Evolutionary conservation across 495 filamentous ascomycete genomes (phyloP), one percentile per base, ranked within the genome.

Genomic region (Xylaria venustula): DNA sequence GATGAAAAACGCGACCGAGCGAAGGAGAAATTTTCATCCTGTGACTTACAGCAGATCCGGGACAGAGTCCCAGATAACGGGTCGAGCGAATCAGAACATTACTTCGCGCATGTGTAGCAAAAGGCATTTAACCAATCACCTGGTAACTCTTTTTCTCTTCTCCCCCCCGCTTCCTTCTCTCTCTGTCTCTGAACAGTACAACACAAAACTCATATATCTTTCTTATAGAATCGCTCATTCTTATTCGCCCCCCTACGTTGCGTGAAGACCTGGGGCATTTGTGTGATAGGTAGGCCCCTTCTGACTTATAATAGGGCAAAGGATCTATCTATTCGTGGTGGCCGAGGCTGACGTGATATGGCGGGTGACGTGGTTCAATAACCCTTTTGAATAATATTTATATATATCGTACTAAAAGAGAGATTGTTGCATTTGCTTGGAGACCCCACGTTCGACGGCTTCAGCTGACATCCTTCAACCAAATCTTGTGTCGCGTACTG

Each of bases 401-500:
- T 5, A 11, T 11, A 34, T 11, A 34, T 34, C 30, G 30, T 11
- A 34, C 5, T 11, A 34, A 11, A 11, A 15, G 36, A 45, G 47
- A 22, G 19, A 60, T n/a, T 17, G 49, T 60, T 47, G 58, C 49
- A 51, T 60, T n/a, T 34, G 23, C 28, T n/a, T 20, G 20, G 34
- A 51, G 56, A 59, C 56, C 56, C 56, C 56, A 59, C 56, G 56
- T 59, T 51, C 34, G 56, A 42, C 47, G 14, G 34, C 41, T 60
- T 60, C 58, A 60, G 58, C 58, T 60, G 49, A 54, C 46, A 11
- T 51, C 46, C 36, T 23, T 17, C 44, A 28, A 40, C 49, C 40
- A 47, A 28, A 52, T 54, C 42, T 49, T 60, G 58, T 61, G 58
- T 61, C 50, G 58, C 40, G 42, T 61, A 28, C 50, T 54, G 58